These are phyloP conservation scores for Corinectria fuckeliana DNA, from an alignment of 2,329 filamentous ascomycete species.

Conservation along the genomic window DNA sequence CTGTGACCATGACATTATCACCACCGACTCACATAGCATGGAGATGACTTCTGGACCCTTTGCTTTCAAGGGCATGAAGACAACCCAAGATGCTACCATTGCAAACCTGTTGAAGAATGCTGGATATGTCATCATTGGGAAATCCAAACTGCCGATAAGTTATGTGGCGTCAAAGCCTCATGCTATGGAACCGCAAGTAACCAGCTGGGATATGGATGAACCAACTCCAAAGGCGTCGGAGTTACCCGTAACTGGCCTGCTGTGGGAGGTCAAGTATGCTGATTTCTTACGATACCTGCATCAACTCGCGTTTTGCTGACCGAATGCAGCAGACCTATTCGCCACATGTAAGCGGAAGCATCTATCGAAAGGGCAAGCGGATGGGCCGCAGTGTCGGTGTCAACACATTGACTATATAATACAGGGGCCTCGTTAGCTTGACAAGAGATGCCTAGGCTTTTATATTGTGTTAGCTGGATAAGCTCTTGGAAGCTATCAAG, in stretches of 20 bases:
- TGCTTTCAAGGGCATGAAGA: conserved; percentile 3
- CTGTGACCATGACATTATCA: no score
- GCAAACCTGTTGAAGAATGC: background rate
- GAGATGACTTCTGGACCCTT: background rate
- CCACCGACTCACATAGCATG: background rate
- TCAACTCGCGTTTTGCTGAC: background rate
- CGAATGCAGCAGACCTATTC: conserved; percentile 18
- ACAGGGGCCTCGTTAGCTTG: no score
- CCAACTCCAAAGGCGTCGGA: background rate
- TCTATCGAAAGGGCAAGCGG: conserved; percentile 23
- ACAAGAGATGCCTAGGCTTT: background rate
- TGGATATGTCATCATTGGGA: conserved; percentile 33
- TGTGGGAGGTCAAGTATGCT: conserved; percentile 28
- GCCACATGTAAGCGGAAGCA: conserved; percentile 25
- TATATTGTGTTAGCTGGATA: no score
- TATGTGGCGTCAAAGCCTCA: background rate
- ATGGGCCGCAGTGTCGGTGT: conserved; percentile 21
- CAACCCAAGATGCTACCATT: conserved; percentile 1
- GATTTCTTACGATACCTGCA: no score
- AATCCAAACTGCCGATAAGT: conserved; percentile 36
- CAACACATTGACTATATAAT: background rate
- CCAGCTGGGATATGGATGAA: conserved; percentile 6
- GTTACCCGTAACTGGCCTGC: conserved; percentile 33
- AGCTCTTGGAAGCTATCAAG: no score
- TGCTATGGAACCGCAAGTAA: background rate